A percentile compares a stretch with the other conserved stretches of the same genome.
These are phyloP conservation scores for Syncephalis fuscata DNA, from an alignment of 371 early-diverging fungal genomes.

Conservation along the genomic window DNA sequence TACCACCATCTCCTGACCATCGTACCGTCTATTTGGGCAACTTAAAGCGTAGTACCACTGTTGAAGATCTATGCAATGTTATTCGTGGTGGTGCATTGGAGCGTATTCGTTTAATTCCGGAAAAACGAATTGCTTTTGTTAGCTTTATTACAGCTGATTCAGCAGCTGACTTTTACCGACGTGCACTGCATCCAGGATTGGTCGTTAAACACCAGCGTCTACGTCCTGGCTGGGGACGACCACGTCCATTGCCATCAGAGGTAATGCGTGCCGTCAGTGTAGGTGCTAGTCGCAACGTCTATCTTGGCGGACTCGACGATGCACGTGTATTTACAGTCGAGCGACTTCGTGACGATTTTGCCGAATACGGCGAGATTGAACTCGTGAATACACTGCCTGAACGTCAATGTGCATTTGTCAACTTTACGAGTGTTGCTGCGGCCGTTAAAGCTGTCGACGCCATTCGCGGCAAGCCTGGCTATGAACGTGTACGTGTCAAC, in stretches of 20 bases:
- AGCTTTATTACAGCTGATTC: constrained; percentile 58
- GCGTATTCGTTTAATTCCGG: constrained; percentile 46
- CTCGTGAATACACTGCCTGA: constrained; percentile 54
- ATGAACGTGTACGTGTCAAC: constrained; percentile 33
- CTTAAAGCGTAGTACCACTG: constrained; percentile 48
- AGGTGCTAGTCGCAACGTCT: constrained; percentile 71
- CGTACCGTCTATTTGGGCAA: constrained; percentile 68
- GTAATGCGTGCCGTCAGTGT: constrained; percentile 37
- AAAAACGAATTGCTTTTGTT: constrained; percentile 69
- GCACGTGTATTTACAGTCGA: constrained; percentile 27
- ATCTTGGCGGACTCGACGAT: constrained; percentile 47
- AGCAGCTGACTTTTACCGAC: constrained; percentile 36
- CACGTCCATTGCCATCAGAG: constrained; percentile 25
- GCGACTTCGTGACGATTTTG: constrained; percentile 43
- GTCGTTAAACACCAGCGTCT: constrained; percentile 48
- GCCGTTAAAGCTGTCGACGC: constrained; percentile 56
- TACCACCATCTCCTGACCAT: constrained; percentile 12
- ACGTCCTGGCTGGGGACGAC: constrained; percentile 66
- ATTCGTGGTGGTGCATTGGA: constrained; percentile 71
- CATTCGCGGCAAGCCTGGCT: constrained; percentile 34
- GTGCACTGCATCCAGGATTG: constrained; percentile 32
- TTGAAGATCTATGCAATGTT: constrained; percentile 67
- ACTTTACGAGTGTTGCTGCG: constrained; percentile 45
- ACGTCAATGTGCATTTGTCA: constrained; percentile 70
- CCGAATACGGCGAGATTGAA: constrained; percentile 64